phyloP scores from a whole-genome alignment of 2,329 filamentous ascomycete genomes.

The Ilyonectria robusta region DNA sequence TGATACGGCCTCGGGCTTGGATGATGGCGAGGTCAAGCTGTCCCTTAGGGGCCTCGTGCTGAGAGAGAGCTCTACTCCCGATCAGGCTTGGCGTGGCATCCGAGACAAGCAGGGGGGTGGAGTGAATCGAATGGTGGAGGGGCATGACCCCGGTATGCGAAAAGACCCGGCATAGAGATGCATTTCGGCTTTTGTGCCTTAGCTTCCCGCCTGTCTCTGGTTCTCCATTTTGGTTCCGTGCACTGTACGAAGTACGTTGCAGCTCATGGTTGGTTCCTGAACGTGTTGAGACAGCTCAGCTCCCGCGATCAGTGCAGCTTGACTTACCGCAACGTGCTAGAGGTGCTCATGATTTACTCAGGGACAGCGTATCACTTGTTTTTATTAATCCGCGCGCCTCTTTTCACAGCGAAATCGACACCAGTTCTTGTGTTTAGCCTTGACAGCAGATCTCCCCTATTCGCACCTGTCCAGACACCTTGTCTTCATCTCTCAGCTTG shows the following conservation, averaged over 20 bases:
- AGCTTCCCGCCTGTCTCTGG: conserved; percentile 11
- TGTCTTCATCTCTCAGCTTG: not conserved
- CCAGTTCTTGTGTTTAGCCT: not conserved
- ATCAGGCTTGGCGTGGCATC: conserved; percentile 40
- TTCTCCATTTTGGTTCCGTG: conserved; percentile 23
- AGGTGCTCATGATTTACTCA: not conserved
- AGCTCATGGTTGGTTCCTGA: conserved; percentile 16
- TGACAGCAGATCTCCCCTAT: not conserved
- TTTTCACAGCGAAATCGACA: not conserved
- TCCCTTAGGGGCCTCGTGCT: conserved; percentile 39
- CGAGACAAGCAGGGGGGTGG: conserved; percentile 41
- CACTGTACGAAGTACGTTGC: conserved; percentile 23
- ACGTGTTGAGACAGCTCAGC: conserved; percentile 4
- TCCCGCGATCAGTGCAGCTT: not conserved
- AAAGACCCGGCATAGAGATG: conserved; percentile 38
- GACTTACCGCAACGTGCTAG: not conserved
- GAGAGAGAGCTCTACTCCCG: conserved; percentile 40
- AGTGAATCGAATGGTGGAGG: conserved; percentile 35
- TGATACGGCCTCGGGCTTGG: conserved; percentile 42
- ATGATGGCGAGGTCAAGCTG: conserved; percentile 50
- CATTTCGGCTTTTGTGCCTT: conserved; percentile 31
- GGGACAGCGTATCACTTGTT: not conserved
- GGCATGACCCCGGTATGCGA: conserved; percentile 43
- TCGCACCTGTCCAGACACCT: conserved; percentile 5
- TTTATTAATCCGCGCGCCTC: not conserved